Evolutionary conservation across 2,329 filamentous ascomycete species (phyloP), one percentile per base, ranked within the genome.

Genomic region (Claviceps cyperi): DNA sequence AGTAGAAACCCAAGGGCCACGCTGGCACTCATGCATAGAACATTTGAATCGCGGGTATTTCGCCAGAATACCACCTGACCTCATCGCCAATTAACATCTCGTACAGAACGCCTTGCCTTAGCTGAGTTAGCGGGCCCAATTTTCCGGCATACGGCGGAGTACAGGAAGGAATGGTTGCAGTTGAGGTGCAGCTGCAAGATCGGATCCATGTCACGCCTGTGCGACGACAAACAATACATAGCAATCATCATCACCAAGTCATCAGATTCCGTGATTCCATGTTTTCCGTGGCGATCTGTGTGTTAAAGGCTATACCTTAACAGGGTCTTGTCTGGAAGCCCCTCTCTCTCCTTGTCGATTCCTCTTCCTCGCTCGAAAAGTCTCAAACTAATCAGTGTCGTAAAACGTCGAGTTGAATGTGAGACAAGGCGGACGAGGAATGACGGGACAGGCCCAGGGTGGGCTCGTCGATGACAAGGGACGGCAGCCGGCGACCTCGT

Each of bases 111-210:
- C 9, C 28, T 32, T 32, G 9, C 28, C 28, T 32, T 32, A 24
- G 5, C 2, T 6, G 5, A 22, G 22, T 21, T 13, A 22, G 21
- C 17, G 21, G 32, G 35, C 19, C 43, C 48, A 39, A 19, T 15
- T 45, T 43, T 39, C 14, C 6, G n/a, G 38, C 14, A 17, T 24
- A 24, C 24, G 21, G 35, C 24, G 22, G 22, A 22, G 22, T 17
- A 37, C 13, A 45, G 41, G 19, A 48, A 17, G 43, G 36, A 24
- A 24, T 40, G 48, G 37, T 46, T 40, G 36, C 43, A 45, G n/a
- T 32, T 36, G 36, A 45, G 48, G 35, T 46, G 48, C 48, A 35
- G 43, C 48, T 41, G 43, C 48, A 41, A 46, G 43, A 46, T 50
- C 5, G 40, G 35, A 37, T 41, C 45, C 41, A 40, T 32, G n/a